These are phyloP conservation scores for Prorocentrum cordatum DNA, from an alignment of 169 alveolate genomes.

Conservation along the genomic window DNA sequence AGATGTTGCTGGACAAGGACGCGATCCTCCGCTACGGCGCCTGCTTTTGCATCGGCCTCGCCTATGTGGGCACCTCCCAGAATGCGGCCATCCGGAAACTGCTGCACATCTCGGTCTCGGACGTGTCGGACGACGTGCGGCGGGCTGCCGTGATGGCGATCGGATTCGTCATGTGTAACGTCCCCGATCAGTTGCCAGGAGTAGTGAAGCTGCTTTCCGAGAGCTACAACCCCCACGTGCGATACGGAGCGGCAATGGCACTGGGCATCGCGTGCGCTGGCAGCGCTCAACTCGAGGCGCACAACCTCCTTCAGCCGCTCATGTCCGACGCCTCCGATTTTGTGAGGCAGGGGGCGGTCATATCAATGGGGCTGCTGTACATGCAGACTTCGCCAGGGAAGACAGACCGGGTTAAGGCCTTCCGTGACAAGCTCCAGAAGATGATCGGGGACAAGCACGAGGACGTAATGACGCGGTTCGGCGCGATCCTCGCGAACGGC, in stretches of 20 bases:
- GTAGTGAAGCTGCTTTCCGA: slow-evolving; percentile 63
- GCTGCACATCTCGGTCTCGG: slow-evolving; percentile 93
- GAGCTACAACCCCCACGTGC: slow-evolving; percentile 93
- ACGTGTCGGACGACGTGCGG: slow-evolving; percentile 97
- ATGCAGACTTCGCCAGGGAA: slow-evolving; percentile 65
- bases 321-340: slow-evolving; percentile 91
- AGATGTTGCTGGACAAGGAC: too few relatives aligned
- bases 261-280: slow-evolving; percentile 97
- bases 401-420: slow-evolving; percentile 51
- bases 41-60: slow-evolving; percentile 93
- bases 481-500: slow-evolving; percentile 58
- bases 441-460: slow-evolving; percentile 62
- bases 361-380: slow-evolving; percentile 32
- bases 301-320: slow-evolving; percentile 86
- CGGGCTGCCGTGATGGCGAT: slow-evolving; percentile 95
- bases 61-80: slow-evolving; percentile 91
- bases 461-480: slow-evolving; percentile 47
- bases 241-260: slow-evolving; percentile 98
- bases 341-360: slow-evolving; percentile 90
- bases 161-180: slow-evolving; percentile 75
- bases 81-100: slow-evolving; percentile 86
- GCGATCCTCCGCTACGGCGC: slow-evolving; percentile 97
- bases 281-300: slow-evolving; percentile 82
- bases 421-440: slow-evolving; percentile 35
- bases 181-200: slow-evolving; percentile 71